Evolutionary conservation across 129 eudicot genomes (phyloP), one percentile per base, ranked within the genome.

Genomic region (Calendula officinalis): DNA sequence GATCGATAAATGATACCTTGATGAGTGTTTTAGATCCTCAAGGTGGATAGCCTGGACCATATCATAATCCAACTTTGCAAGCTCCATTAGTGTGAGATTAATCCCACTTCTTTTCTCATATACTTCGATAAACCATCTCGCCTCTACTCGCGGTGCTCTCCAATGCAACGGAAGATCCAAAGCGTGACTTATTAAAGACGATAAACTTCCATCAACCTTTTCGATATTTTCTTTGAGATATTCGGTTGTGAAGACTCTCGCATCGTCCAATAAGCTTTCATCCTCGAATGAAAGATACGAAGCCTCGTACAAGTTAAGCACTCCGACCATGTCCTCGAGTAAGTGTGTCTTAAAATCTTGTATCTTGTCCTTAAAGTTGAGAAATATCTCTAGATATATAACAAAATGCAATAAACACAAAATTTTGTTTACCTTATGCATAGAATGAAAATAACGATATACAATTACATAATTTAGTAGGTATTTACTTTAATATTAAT

Each of bases 21-120:
- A 46, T n/a, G 44, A 16, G 16, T 67, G 37, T 9, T 46, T 41
- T 11, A 75, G 50, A n/a, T 75, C 79, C 30, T 67, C 59, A 14
- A 37, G 64, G 45, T 67, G 74, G 30, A 60, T 11, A 38, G 40
- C 67, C 41, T 74, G 78, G 16, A 74, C 50, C 47, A 46, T 14
- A 63, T 74, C 51, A 52, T 54, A 73, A 30, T 74, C 73, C 40
- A 74, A 16, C 37, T 65, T 74, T 12, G 79, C 73, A 49, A 66
- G 40, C 48, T 64, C 58, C 6, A 75, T 40, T 34, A 75, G 14
- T 13, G 35, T 55, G 36, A 55, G 47, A 40, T 68, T 68, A 11
- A 30, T 55, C 35, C 12, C 43, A 7, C 3, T 17, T 49, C 45
- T 59, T 27, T 34, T 7, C 40, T 67, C 74, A 40, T 75, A 75